Evolutionary conservation across 2,329 filamentous ascomycete species (phyloP).

Genomic region (Aspergillus vadensis): DNA sequence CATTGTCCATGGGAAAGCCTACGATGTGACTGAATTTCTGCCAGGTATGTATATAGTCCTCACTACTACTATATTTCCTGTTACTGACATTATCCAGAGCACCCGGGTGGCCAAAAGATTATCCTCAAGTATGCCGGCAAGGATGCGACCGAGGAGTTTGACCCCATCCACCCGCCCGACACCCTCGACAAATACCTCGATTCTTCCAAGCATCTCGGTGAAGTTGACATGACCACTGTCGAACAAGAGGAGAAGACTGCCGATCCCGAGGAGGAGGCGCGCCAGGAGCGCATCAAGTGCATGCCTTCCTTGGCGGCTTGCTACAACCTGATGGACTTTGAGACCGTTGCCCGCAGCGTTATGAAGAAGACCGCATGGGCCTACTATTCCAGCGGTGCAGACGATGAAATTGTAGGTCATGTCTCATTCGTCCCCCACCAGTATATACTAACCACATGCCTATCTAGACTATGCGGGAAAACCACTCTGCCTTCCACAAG

Average conservation of each 20-base stretch:
- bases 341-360: conserved; percentile 81
- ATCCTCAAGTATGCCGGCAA: conserved; percentile 97
- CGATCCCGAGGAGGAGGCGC: conserved; percentile 70
- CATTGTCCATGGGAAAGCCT: conserved; percentile 82
- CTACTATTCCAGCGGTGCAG: conserved; percentile 93
- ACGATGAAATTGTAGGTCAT: conserved; percentile 76
- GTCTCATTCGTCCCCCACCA: conserved; percentile 11
- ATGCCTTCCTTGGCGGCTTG: conserved; percentile 85
- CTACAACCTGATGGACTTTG: conserved; percentile 94
- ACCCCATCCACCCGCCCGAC: conserved; percentile 85
- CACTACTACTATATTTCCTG: background rate
- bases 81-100: conserved; percentile 56
- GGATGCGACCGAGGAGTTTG: conserved; percentile 89
- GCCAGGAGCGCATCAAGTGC: conserved; percentile 70
- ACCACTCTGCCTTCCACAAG: conserved; percentile 93
- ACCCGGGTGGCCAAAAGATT: conserved; percentile 86
- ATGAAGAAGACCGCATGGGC: conserved; percentile 99
- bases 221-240: conserved; percentile 84
- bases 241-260: conserved; percentile 65
- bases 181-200: conserved; percentile 82
- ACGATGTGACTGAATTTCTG: conserved; percentile 89
- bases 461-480: conserved; percentile 82
- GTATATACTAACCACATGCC: background rate
- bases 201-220: conserved; percentile 81
- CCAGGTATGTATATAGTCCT: conserved; percentile 54